These are phyloP conservation scores for Kodamaea suecica DNA, from an alignment of 1,139 yeast species.

Conservation along the genomic window DNA sequence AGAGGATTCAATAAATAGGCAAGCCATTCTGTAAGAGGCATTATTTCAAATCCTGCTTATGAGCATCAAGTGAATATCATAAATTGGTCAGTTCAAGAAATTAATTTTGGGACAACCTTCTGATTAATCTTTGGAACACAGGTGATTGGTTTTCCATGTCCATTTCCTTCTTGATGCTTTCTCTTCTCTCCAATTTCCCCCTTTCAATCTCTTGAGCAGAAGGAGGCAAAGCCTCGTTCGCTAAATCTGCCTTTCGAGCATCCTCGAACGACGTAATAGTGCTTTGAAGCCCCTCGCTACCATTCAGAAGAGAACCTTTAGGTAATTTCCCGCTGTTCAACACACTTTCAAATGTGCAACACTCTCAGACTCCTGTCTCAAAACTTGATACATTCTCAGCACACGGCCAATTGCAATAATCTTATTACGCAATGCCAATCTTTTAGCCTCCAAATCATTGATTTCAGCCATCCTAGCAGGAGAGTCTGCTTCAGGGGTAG, in stretches of 20 bases:
- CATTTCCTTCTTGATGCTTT: slow-evolving; percentile 41
- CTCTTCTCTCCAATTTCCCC: slow-evolving; percentile 45
- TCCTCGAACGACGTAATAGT: slow-evolving; percentile 78
- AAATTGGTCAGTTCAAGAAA: too few relatives aligned
- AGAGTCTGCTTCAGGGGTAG: slow-evolving; percentile 8
- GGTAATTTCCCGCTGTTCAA: slow-evolving; percentile 70
- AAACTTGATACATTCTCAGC: slow-evolving; percentile 86
- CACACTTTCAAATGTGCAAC: slow-evolving; percentile 76
- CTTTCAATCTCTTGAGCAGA: slow-evolving; percentile 52
- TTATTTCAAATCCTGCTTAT: too few relatives aligned
- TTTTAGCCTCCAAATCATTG: slow-evolving; percentile 38
- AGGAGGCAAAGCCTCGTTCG: slow-evolving; percentile 92
- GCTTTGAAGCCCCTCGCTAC: slow-evolving; percentile 72
- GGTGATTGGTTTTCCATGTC: slow-evolving; percentile 37
- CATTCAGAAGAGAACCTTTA: slow-evolving; percentile 81
- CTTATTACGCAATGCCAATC: slow-evolving; percentile 75
- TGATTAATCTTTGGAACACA: slow-evolving; percentile 40
- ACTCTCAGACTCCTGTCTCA: slow-evolving; percentile 86
- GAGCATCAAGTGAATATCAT: too few relatives aligned
- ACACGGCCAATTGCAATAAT: slow-evolving; percentile 93
- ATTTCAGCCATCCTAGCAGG: slow-evolving; percentile 1
- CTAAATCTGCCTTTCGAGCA: slow-evolving; percentile 76
- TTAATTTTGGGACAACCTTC: slow-evolving; percentile 34
- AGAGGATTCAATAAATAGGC: too few relatives aligned
- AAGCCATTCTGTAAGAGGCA: too few relatives aligned